Base-by-base conservation (phyloP, 352 stramenopile species). In the Phytophthora nicotianae region DNA sequence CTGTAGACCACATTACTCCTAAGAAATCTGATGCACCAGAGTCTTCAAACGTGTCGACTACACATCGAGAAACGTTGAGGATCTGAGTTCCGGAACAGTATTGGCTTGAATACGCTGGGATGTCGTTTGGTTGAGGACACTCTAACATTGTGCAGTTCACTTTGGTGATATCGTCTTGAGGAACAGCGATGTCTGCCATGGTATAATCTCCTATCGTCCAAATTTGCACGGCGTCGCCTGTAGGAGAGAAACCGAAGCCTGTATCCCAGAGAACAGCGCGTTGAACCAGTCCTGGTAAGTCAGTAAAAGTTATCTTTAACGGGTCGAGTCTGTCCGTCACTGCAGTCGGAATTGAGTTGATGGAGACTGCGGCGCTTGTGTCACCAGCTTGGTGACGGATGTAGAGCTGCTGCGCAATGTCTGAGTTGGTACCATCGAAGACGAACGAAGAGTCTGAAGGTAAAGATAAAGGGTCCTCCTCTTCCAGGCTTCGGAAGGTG, bases 181-280 rank as follows among this genome's bases (percentile, higher is more conserved):
- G 41, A 21, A 79, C 37, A 3, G 70, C 56, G 9, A 82, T 50
- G 20, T 67, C 46, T 13, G 58, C 63, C 54, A 79, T 77, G 5
- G 55, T 67, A n/a, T 62, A 58, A 26, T 58, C 41, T 1, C 35
- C 19, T 33, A 71, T 52, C 2, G 65, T 58, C 68, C 56, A 70
- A 4, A 76, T 62, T 57, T 71, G 57, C 1, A 75, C 41, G 42
- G 56, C 16, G 32, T 70, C 49, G 41, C 57, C 50, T 0, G 5
- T 20, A 14, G 58, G 57, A 35, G 68, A 69, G 41, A 69, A 20
- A 4, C 47, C 68, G 23, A 75, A 75, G 17, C 68, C 72, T 4
- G 65, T 55, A 51, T 81, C 72, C 72, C 72, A 81, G 2, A 81
- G 56, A 19, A 81, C n/a, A 0, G 65, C 69, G 10, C 65, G 65